Percentiles rank a stretch among this genome's conserved stretches.
Conservation (phyloP, 2,329 filamentous ascomycete species). For the Colletotrichum horii region DNA sequence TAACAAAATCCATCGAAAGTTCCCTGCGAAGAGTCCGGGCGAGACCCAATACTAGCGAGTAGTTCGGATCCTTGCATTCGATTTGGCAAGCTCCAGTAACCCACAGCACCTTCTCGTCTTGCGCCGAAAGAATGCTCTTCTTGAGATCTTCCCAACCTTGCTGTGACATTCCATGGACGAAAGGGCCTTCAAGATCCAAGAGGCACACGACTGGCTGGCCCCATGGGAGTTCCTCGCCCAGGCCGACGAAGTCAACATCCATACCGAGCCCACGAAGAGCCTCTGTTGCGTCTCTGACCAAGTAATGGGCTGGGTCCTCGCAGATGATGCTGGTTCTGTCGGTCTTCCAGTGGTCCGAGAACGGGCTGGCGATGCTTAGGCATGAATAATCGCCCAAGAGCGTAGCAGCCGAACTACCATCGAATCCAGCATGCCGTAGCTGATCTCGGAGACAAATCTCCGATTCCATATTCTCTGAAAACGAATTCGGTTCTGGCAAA, state of each 20-base stretch:
- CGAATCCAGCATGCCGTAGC: neutral
- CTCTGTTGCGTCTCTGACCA: neutral
- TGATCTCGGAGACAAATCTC: neutral
- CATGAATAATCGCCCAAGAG: neutral
- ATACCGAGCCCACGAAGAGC: neutral
- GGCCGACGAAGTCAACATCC: neutral
- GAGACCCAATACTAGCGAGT: slow-evolving; percentile 31
- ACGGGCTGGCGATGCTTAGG: neutral
- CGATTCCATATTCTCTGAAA: neutral
- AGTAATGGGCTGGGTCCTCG: neutral
- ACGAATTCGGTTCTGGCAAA: neutral
- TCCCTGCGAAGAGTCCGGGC: slow-evolving; percentile 34
- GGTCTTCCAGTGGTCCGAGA: neutral
- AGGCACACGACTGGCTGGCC: slow-evolving; percentile 4
- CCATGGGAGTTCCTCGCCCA: neutral
- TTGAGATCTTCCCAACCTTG: neutral
- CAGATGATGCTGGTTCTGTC: neutral
- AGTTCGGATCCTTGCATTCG: slow-evolving; percentile 29
- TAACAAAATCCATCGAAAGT: slow-evolving; percentile 29
- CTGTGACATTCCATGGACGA: neutral
- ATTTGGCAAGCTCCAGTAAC: slow-evolving; percentile 32
- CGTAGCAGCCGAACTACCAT: neutral
- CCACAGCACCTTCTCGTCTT: slow-evolving; percentile 31
- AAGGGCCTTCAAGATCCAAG: slow-evolving; percentile 5
- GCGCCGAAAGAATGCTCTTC: neutral